Base-by-base conservation (phyloP, 805 yeast species). In the Hermanozyma aechmeae region DNA sequence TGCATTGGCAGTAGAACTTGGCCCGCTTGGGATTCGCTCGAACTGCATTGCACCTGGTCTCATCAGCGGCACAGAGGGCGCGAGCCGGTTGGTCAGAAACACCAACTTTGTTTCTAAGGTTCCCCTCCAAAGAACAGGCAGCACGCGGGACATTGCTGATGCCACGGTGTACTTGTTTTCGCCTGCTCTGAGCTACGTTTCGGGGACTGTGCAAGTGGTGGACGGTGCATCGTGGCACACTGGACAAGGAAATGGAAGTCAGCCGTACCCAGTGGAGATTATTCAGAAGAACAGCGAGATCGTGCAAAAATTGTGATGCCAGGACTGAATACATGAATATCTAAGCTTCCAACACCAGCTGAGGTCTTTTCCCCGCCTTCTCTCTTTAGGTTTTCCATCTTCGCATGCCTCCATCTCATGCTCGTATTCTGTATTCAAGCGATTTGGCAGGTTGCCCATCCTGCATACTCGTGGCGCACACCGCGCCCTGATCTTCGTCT, bases 181-280 rank as follows among this genome's bases (percentile, higher is more conserved):
- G 13, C 50, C 50, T 1, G 51, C 53, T 8, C 50, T 51, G 15
- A 31, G 38, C 29, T 50, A 48, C 31, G 43, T 50, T 25, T 42
- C 47, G 9, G 55, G 55, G 2, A 43, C 51, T 16, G 35, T 48
- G 27, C 47, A 41, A 15, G 53, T 50, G 1, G 55, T 50, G 20
- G 55, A 50, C 26, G 55, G 55, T 9, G 55, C 44, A 13, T 26
- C 45, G 13, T 50, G 55, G 55, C 55, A 50, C 34, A 33, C 28
- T 14, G 53, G 52, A 14, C 40, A 24, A 33, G 37, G 34, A 32
- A 23, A 34, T 5, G 39, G 39, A 5, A 36, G 28, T 17, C 33
- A 40, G 25, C 39, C 43, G 25, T 61, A 61, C 31, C 67, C 68
- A 1, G 63, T 56, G 11, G 41, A 38, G 24, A 28, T 42, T 24